phyloP scores from a whole-genome alignment of 169 alveolate species.

The Plasmodium vivax region DNA sequence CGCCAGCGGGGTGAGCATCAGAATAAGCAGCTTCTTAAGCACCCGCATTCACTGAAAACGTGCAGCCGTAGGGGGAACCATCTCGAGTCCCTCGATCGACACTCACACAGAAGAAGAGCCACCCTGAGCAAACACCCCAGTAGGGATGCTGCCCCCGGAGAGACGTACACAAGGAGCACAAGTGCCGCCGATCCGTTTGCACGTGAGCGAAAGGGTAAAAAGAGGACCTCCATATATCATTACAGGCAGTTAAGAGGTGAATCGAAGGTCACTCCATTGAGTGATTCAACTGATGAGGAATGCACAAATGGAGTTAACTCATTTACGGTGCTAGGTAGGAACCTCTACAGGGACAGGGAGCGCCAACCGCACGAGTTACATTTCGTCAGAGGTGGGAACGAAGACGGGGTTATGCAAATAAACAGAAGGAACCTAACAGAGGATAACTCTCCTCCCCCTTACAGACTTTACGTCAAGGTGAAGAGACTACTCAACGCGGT shows the following conservation, averaged over 20 bases:
- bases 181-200: not conserved
- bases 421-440: not conserved
- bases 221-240: constrained; percentile 21
- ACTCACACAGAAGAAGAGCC: not conserved
- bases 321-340: not conserved
- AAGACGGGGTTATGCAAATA: not conserved
- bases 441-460: not conserved
- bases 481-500: constrained; percentile 14
- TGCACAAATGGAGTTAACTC: not conserved
- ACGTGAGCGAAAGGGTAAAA: not conserved
- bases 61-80: not conserved
- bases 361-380: not conserved
- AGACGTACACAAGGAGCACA: not conserved
- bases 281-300: not conserved
- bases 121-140: not conserved
- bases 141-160: not conserved
- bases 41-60: not conserved
- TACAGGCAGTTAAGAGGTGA: not conserved
- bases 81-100: not conserved
- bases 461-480: constrained; percentile 31
- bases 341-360: not conserved
- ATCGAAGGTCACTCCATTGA: not conserved
- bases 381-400: not conserved
- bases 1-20: not conserved
- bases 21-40: not conserved